These are phyloP conservation scores for Exobasidium cylindrosporum DNA, from an alignment of 1,284 basidiomycete genomes.

Conservation along the genomic window DNA sequence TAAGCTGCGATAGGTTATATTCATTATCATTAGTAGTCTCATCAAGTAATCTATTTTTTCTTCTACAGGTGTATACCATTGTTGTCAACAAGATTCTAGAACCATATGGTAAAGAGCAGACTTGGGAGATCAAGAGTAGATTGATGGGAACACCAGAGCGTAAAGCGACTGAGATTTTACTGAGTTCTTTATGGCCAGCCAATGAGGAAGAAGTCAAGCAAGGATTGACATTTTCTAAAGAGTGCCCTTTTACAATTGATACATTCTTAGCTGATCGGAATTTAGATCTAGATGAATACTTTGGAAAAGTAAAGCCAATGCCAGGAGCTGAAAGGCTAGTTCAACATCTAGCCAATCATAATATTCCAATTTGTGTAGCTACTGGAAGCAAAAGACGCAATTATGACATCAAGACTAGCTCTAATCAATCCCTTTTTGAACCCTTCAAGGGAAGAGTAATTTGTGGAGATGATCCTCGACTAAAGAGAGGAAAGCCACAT, in stretches of 20 bases:
- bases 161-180: slow-evolving; percentile 46
- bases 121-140: slow-evolving; percentile 54
- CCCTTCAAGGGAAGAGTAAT: slow-evolving; percentile 43
- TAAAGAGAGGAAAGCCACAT: slow-evolving; percentile 50
- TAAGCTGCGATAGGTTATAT: background rate
- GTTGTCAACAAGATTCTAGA: slow-evolving; percentile 53
- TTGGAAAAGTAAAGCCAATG: slow-evolving; percentile 49
- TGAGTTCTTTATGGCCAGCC: slow-evolving; percentile 47
- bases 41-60: background rate
- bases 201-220: slow-evolving; percentile 13
- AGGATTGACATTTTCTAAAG: slow-evolving; percentile 27
- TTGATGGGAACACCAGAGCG: slow-evolving; percentile 55
- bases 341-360: slow-evolving; percentile 45
- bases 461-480: slow-evolving; percentile 49
- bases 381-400: slow-evolving; percentile 52
- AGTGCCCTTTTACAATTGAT: slow-evolving; percentile 53
- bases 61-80: slow-evolving; percentile 43
- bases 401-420: slow-evolving; percentile 48
- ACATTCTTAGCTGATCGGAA: slow-evolving; percentile 47
- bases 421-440: slow-evolving; percentile 38
- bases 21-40: background rate
- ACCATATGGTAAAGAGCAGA: slow-evolving; percentile 54
- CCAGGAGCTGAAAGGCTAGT: slow-evolving; percentile 49
- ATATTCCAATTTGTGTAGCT: slow-evolving; percentile 53
- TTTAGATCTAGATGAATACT: slow-evolving; percentile 41